Evolutionary conservation across 2,329 filamentous ascomycete genomes (phyloP).

Genomic region (Colletotrichum kahawae): DNA sequence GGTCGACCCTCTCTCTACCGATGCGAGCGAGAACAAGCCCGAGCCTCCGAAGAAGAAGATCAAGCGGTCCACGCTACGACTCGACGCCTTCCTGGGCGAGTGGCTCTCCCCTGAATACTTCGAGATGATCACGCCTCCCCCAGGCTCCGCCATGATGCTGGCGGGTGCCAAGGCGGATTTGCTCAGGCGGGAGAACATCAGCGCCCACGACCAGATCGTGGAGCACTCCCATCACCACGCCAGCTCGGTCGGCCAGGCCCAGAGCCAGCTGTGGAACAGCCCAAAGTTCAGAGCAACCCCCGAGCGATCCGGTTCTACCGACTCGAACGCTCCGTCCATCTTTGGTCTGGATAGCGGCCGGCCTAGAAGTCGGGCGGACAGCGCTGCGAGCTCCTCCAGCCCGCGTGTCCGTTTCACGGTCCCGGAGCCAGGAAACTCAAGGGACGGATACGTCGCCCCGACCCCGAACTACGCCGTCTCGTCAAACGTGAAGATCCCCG

Average conservation of each 20-base stretch:
- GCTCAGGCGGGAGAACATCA: conserved; percentile 75
- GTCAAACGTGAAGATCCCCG: conserved; percentile 78
- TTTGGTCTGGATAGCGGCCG: conserved; percentile 32
- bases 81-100: conserved; percentile 94
- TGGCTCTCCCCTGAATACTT: conserved; percentile 96
- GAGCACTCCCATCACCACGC: conserved; percentile 19
- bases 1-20: not conserved
- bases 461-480: conserved; percentile 85
- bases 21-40: conserved; percentile 14
- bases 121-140: conserved; percentile 88
- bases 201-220: conserved; percentile 38
- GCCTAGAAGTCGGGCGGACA: conserved; percentile 29
- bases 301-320: conserved; percentile 20
- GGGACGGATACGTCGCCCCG: conserved; percentile 72
- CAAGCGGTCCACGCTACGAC: conserved; percentile 70
- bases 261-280: conserved; percentile 42
- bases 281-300: conserved; percentile 18
- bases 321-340: conserved; percentile 17
- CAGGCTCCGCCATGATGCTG: conserved; percentile 85
- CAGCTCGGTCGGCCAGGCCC: conserved; percentile 17
- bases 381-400: conserved; percentile 27
- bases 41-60: conserved; percentile 30
- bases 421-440: conserved; percentile 24
- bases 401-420: conserved; percentile 11
- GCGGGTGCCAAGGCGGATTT: conserved; percentile 88